Evolutionary conservation across 2,329 filamentous ascomycete species (phyloP).

Genomic region (Neonectria punicea): DNA sequence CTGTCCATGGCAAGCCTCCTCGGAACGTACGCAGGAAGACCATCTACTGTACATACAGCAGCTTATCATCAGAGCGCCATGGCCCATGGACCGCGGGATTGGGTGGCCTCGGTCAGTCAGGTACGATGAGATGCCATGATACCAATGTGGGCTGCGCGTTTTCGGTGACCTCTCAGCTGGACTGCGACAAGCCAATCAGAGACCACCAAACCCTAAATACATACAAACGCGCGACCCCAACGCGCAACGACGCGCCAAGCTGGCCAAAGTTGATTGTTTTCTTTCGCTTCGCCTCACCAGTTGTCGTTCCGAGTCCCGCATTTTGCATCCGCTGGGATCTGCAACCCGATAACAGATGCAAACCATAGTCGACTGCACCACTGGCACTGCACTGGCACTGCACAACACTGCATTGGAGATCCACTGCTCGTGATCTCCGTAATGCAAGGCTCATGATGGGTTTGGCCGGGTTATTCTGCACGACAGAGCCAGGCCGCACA

Average conservation of each 20-base stretch:
- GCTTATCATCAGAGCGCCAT: slow-evolving; percentile 30
- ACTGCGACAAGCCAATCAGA: slow-evolving; percentile 30
- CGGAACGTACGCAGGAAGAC: slow-evolving; percentile 15
- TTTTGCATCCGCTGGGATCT: slow-evolving; percentile 21
- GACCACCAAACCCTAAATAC: slow-evolving; percentile 23
- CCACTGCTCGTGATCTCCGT: slow-evolving; percentile 33
- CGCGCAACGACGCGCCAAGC: slow-evolving; percentile 32
- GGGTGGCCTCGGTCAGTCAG: slow-evolving; percentile 29
- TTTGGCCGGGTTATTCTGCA: slow-evolving; percentile 33
- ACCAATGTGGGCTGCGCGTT: slow-evolving; percentile 37
- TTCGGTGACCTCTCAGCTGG: slow-evolving; percentile 35
- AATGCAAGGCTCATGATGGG: slow-evolving; percentile 37
- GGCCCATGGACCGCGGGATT: slow-evolving; percentile 30
- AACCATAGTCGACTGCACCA: slow-evolving; percentile 18
- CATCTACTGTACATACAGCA: not conserved
- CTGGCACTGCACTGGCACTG: slow-evolving; percentile 32
- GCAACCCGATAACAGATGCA: slow-evolving; percentile 26
- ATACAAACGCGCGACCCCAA: slow-evolving; percentile 24
- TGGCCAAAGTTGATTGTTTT: slow-evolving; percentile 33
- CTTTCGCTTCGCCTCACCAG: slow-evolving; percentile 14
- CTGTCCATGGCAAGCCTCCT: slow-evolving; percentile 12
- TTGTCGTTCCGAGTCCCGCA: slow-evolving; percentile 11
- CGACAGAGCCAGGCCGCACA: slow-evolving; percentile 30
- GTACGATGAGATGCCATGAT: slow-evolving; percentile 31
- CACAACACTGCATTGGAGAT: slow-evolving; percentile 43